A percentile compares a stretch with the other conserved stretches of the same genome.
phyloP scores from a whole-genome alignment of 2,329 filamentous ascomycete genomes.

The Aspergillus jensenii region DNA sequence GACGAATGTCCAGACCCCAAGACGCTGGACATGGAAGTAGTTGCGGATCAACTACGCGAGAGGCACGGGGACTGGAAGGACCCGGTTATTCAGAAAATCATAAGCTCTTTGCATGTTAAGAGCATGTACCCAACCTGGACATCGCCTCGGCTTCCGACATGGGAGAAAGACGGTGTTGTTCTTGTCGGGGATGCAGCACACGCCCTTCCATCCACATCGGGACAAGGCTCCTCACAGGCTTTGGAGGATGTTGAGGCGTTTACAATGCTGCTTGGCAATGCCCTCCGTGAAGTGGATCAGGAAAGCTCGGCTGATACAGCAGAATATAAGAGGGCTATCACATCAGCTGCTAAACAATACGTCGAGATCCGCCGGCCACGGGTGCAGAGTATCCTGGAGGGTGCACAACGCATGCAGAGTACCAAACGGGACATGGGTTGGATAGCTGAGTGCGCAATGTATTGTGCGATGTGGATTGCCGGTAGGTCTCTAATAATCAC shows the following conservation, averaged over 20 bases:
- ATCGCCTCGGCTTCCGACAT: conserved; percentile 48
- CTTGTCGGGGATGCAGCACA: conserved; percentile 60
- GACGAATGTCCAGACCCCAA: conserved; percentile 32
- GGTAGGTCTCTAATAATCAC: conserved; percentile 22
- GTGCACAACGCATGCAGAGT: conserved; percentile 33
- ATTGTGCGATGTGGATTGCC: conserved; percentile 37
- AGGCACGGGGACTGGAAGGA: conserved; percentile 50
- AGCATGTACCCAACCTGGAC: conserved; percentile 52
- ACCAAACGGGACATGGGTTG: conserved; percentile 35
- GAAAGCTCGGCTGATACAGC: not conserved
- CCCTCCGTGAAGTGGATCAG: conserved; percentile 19
- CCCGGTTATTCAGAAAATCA: conserved; percentile 43
- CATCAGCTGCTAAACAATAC: conserved; percentile 31
- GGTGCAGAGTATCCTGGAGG: conserved; percentile 33
- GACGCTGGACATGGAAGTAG: conserved; percentile 28
- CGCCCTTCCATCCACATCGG: conserved; percentile 54
- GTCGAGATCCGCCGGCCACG: conserved; percentile 36
- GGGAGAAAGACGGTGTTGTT: conserved; percentile 50
- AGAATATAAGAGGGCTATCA: conserved; percentile 23
- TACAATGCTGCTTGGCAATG: conserved; percentile 40
- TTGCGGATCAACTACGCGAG: conserved; percentile 37
- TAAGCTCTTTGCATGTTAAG: conserved; percentile 39
- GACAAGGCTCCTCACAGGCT: conserved; percentile 57
- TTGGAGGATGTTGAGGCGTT: conserved; percentile 56
- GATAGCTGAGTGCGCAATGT: conserved; percentile 40